Base-by-base conservation (phyloP, 306 rosid genomes). In the Prosopis cineraria region DNA sequence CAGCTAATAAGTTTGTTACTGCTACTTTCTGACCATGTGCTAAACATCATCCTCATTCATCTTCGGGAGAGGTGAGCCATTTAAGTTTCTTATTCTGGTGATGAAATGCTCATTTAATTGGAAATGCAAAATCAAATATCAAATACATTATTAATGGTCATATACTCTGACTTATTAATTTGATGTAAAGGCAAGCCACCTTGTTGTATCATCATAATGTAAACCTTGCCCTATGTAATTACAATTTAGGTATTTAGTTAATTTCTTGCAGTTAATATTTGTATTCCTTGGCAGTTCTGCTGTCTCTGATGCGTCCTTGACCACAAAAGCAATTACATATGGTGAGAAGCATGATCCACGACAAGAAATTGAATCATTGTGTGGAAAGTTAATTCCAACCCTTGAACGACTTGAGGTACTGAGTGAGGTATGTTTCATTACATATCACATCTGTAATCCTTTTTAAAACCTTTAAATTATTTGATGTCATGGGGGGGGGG, bases 341-440 rank as follows among this genome's bases (percentile, higher is more conserved):
- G 89, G 90, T 71, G 82, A 81, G 25, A 90, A 68, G 65, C 60
- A 84, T 25, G 93, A 89, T 43, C 78, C 80, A 1, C 87, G 48
- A 41, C 88, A 83, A 27, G 98, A 93, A 76, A 73, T 86, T 10
- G 75, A 89, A 56, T 83, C 72, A 58, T 48, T 91, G 24, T 91
- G 92, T 55, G 97, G 79, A 48, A 86, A 87, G 74, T 73, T 95
- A 74, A 87, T 91, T 84, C 86, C 91, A n/a, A 86, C 82, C 65
- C 88, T 95, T 45, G 97, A 92, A 83, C 88, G 93, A 82, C 98
- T 95, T 0, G 98, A 95, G 82, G 73, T 86, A 78, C 79, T 91
- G 16, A 88, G 86, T 79, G 98, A 95, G 98, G 98, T 95, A 81
- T 68, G 81, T 20, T 25, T 73, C 33, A 22, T 60, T 33, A 36